Evolutionary conservation across 139 green algal species (phyloP).

Genomic region (Nannochloris sp.): DNA sequence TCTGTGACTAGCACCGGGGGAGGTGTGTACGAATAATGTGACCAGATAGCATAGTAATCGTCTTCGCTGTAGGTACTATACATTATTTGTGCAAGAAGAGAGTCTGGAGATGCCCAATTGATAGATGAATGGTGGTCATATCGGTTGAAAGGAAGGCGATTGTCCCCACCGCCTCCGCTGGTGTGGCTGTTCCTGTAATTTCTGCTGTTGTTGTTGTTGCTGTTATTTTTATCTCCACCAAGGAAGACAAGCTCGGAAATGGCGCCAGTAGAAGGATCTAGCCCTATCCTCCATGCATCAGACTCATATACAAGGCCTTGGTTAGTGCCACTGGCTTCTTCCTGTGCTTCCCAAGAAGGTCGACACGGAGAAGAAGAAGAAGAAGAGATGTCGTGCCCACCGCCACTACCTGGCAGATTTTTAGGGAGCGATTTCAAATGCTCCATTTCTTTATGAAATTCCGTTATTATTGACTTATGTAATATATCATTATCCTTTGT

Average conservation of each 20-base stretch:
- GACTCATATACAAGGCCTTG: constrained; percentile 1
- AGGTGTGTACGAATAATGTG: constrained; percentile 14
- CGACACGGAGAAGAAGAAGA: no score
- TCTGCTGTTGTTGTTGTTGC: not conserved
- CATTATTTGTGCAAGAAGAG: constrained; percentile 24
- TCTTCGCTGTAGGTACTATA: constrained; percentile 40
- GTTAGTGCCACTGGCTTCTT: no score
- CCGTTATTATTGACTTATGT: no score
- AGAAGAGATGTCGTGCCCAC: no score
- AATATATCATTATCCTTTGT: no score
- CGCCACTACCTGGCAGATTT: no score
- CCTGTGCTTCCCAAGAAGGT: no score
- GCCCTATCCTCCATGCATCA: not conserved
- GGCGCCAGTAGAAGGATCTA: not conserved
- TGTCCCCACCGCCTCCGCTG: not conserved
- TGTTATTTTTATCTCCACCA: no score
- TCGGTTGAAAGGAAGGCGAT: no score
- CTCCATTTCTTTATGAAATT: no score
- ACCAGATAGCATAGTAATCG: not conserved
- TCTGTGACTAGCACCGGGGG: not conserved
- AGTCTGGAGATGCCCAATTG: not conserved
- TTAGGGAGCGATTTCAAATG: no score
- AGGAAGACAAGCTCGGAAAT: not conserved
- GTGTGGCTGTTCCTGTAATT: not conserved
- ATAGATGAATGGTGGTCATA: not conserved